These are phyloP conservation scores for Blastocystis sp. DNA, from an alignment of 352 stramenopile species.

Conservation along the genomic window DNA sequence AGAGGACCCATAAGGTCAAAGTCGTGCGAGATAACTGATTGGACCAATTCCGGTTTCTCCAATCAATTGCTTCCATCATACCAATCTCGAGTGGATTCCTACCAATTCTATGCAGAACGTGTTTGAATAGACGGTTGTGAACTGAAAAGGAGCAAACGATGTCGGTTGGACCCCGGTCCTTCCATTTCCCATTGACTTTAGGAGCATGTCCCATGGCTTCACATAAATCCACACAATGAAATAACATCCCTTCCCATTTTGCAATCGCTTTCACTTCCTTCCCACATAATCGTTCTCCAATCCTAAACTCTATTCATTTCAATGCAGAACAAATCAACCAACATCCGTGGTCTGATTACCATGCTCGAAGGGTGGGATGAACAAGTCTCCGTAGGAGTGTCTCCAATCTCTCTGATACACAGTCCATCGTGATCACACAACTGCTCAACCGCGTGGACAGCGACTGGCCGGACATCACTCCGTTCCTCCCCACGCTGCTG, in stretches of 20 bases:
- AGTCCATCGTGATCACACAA: not conserved
- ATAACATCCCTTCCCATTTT: too few species aligned
- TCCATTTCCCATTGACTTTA: too few species aligned
- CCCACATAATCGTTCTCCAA: not conserved
- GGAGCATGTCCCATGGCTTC: too few species aligned
- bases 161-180: too few species aligned
- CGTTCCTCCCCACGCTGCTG: not conserved
- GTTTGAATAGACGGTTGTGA: too few species aligned
- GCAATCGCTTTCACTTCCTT: not conserved
- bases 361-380: constrained; percentile 47
- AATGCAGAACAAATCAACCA: not conserved
- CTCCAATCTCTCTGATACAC: not conserved
- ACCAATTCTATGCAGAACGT: too few species aligned
- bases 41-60: not conserved
- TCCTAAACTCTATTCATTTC: not conserved
- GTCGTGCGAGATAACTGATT: not conserved
- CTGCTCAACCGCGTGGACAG: not conserved
- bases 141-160: too few species aligned
- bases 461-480: constrained; percentile 18
- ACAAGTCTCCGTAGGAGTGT: not conserved
- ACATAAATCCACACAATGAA: too few species aligned
- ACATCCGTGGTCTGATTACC: constrained; percentile 13
- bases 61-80: not conserved
- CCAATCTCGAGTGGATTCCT: not conserved
- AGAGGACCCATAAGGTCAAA: too few species aligned